Evolutionary conservation across 2,329 filamentous ascomycete genomes (phyloP).

Genomic region (Nothophaeocryptopus gaeumannii): DNA sequence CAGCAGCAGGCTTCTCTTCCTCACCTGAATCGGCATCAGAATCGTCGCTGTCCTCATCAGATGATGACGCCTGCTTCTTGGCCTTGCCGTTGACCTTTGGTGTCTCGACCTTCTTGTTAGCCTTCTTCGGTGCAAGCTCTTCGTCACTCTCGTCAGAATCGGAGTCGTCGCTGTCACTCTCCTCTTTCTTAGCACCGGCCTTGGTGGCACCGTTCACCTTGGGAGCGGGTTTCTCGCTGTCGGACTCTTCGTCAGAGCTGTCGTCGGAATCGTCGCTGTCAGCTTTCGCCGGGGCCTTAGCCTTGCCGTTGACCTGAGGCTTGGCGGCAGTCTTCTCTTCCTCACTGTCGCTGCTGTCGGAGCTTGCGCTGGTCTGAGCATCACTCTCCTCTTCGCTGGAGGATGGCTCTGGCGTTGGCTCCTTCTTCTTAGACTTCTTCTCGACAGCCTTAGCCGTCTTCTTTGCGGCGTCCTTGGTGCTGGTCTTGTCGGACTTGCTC

Average conservation of each 20-base stretch:
- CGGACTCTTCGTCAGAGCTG: conserved; percentile 26
- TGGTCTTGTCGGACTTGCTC: conserved; percentile 64
- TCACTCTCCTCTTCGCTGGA: conserved; percentile 36
- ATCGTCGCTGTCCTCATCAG: conserved; percentile 26
- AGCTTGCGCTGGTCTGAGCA: conserved; percentile 36
- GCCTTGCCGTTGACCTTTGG: conserved; percentile 33
- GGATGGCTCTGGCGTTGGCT: conserved; percentile 46
- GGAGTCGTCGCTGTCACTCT: conserved; percentile 19
- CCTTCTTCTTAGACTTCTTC: conserved; percentile 48
- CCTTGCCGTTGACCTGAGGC: conserved; percentile 23
- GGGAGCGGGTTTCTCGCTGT: conserved; percentile 31
- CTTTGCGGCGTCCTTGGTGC: conserved; percentile 51
- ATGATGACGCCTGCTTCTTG: conserved; percentile 24
- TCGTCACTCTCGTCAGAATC: conserved; percentile 34
- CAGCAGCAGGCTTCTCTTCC: conserved; percentile 30
- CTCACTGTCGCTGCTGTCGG: conserved; percentile 39
- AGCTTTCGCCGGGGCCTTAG: conserved; percentile 25
- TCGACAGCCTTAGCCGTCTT: conserved; percentile 47
- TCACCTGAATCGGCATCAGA: conserved; percentile 32
- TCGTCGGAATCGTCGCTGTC: conserved; percentile 19
- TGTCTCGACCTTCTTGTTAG: conserved; percentile 8
- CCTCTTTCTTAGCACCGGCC: conserved; percentile 25
- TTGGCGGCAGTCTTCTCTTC: conserved; percentile 28
- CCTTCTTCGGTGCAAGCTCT: conserved; percentile 21
- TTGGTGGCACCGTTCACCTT: conserved; percentile 31